These are phyloP conservation scores for Candida nitratophila DNA, from an alignment of 805 yeast genomes.

Conservation along the genomic window DNA sequence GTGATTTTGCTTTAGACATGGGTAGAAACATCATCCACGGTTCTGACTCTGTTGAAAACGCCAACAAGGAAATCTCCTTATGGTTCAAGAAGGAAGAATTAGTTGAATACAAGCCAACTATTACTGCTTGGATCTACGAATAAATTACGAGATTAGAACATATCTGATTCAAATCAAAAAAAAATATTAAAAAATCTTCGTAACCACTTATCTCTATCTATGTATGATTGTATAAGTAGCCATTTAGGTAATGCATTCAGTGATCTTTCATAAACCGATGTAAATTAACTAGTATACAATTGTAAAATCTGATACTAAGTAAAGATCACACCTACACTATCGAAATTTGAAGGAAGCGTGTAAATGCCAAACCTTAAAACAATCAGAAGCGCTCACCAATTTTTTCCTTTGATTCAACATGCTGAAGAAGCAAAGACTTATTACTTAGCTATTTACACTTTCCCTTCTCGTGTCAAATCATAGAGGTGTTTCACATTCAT, in stretches of 20 bases:
- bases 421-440: too few species aligned
- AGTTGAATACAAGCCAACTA: slow-evolving; percentile 82
- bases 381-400: background rate
- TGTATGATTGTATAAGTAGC: background rate
- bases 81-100: slow-evolving; percentile 99
- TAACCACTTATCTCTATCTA: background rate
- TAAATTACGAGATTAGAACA: slow-evolving; percentile 28
- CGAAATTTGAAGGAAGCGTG: background rate
- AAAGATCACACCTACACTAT: too few species aligned
- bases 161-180: background rate
- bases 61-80: slow-evolving; percentile 88
- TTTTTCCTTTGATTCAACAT: background rate
- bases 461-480: too few species aligned
- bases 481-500: background rate
- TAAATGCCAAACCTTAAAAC: background rate
- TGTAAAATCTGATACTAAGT: too few species aligned
- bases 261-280: too few species aligned
- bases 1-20: slow-evolving; percentile 96
- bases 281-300: too few species aligned
- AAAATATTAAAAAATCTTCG: too few species aligned
- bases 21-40: slow-evolving; percentile 99
- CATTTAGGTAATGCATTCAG: too few species aligned
- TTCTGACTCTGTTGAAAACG: slow-evolving; percentile 97
- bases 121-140: slow-evolving; percentile 91
- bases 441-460: too few species aligned